Percentiles rank a stretch among this genome's conserved stretches.
phyloP scores from a whole-genome alignment of 768 basidiomycete species.

The Pluteus cervinus region DNA sequence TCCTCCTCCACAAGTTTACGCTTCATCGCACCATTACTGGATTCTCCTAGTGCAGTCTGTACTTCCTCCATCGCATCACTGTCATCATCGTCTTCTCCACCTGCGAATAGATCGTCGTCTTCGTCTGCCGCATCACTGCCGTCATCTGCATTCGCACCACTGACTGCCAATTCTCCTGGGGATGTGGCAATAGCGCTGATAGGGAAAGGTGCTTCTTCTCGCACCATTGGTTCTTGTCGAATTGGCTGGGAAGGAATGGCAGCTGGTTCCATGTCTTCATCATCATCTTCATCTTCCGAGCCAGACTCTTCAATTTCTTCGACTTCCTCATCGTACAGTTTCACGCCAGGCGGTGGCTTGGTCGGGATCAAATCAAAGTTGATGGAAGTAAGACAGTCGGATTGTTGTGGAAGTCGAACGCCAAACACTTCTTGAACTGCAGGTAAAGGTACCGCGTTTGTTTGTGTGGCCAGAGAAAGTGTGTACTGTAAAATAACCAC shows the following conservation, averaged over 20 bases:
- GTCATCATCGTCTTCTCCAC: constrained; percentile 71
- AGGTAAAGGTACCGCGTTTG: constrained; percentile 75
- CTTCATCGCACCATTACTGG: constrained; percentile 60
- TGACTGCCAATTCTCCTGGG: constrained; percentile 56
- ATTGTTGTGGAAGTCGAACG: constrained; percentile 64
- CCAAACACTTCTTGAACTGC: constrained; percentile 87
- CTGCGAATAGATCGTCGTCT: constrained; percentile 73
- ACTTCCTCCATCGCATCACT: constrained; percentile 83
- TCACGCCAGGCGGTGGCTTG: constrained; percentile 72
- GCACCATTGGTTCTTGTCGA: constrained; percentile 29
- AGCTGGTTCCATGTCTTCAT: constrained; percentile 69
- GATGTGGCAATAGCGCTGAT: constrained; percentile 56
- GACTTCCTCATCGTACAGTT: constrained; percentile 73
- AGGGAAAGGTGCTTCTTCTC: constrained; percentile 48
- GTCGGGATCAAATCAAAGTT: constrained; percentile 87
- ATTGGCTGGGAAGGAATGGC: constrained; percentile 36
- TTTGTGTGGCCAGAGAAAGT: constrained; percentile 75
- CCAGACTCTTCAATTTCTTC: constrained; percentile 80
- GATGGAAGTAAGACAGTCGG: constrained; percentile 71
- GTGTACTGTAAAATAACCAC: constrained; percentile 68
- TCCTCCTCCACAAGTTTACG: constrained; percentile 83
- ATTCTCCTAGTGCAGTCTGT: constrained; percentile 41
- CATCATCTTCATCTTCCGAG: constrained; percentile 53
- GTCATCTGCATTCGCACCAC: constrained; percentile 39
- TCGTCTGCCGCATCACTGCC: constrained; percentile 72